Evolutionary conservation across 1,284 basidiomycete species (phyloP).

Genomic region (Puccinia coronata): DNA sequence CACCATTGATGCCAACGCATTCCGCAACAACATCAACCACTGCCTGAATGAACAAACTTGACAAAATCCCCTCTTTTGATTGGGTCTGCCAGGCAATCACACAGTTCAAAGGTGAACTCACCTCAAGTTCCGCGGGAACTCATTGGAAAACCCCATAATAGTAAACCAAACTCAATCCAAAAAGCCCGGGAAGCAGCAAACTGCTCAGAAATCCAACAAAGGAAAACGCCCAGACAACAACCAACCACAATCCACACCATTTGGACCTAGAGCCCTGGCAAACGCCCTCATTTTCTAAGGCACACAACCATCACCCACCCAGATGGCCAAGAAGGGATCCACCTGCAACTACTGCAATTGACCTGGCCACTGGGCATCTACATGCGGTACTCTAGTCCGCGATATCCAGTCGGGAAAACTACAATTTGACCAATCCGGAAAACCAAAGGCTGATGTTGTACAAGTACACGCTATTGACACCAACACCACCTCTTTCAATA

Average conservation of each 20-base stretch:
- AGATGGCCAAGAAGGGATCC: not conserved
- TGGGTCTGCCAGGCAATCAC: not conserved
- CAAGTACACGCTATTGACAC: not conserved
- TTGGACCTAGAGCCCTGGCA: not conserved
- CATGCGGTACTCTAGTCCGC: not conserved
- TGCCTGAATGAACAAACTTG: not conserved
- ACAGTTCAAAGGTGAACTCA: not conserved
- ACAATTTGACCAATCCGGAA: too few species aligned
- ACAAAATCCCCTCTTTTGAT: not conserved
- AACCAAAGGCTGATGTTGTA: not conserved
- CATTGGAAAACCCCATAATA: too few species aligned
- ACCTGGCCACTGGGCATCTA: not conserved
- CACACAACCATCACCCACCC: not conserved
- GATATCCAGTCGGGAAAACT: not conserved
- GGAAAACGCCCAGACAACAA: not conserved
- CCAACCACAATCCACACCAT: not conserved
- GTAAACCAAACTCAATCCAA: too few species aligned
- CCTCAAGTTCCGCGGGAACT: too few species aligned
- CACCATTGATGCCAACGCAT: not conserved
- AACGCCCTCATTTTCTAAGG: too few species aligned
- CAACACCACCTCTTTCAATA: too few species aligned
- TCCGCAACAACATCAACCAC: constrained; percentile 6
- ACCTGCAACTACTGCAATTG: not conserved
- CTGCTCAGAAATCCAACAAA: too few species aligned
- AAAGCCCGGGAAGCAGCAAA: too few species aligned